phyloP scores from a whole-genome alignment of 495 filamentous ascomycete species.

The Penicillium simplicissimum region DNA sequence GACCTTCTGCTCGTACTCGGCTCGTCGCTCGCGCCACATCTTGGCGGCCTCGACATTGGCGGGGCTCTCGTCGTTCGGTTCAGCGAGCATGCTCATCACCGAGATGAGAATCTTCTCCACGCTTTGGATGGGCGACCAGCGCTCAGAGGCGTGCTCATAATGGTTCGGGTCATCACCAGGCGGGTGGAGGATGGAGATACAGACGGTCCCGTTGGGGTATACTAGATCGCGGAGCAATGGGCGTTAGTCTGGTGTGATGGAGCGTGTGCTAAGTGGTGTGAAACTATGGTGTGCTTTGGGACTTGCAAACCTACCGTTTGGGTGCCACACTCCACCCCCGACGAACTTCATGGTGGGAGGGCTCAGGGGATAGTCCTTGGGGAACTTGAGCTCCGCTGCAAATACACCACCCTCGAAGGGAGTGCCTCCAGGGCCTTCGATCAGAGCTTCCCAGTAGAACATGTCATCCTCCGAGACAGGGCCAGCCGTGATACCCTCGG shows the following conservation, averaged over 20 bases:
- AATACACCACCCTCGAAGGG: constrained; percentile 96
- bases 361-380: constrained; percentile 90
- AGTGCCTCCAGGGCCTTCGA: constrained; percentile 92
- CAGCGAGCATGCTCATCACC: constrained; percentile 98
- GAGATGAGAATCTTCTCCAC: constrained; percentile 97
- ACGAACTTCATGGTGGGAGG: constrained; percentile 94
- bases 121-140: constrained; percentile 94
- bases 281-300: background rate
- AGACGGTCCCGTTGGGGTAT: constrained; percentile 87
- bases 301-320: constrained; percentile 76
- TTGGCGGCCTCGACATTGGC: constrained; percentile 98
- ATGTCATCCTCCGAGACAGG: constrained; percentile 94
- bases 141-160: constrained; percentile 94
- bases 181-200: constrained; percentile 96
- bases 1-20: constrained; percentile 84
- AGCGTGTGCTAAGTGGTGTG: background rate
- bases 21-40: constrained; percentile 91
- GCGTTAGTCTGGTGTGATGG: background rate
- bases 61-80: constrained; percentile 97
- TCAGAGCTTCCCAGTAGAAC: constrained; percentile 94
- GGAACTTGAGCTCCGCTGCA: constrained; percentile 90
- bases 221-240: constrained; percentile 53
- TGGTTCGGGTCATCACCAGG: constrained; percentile 99
- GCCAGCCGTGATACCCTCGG: constrained; percentile 93
- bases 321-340: constrained; percentile 87